phyloP scores from a whole-genome alignment of 2,329 filamentous ascomycete genomes.

The Coniochaeta prunicola region DNA sequence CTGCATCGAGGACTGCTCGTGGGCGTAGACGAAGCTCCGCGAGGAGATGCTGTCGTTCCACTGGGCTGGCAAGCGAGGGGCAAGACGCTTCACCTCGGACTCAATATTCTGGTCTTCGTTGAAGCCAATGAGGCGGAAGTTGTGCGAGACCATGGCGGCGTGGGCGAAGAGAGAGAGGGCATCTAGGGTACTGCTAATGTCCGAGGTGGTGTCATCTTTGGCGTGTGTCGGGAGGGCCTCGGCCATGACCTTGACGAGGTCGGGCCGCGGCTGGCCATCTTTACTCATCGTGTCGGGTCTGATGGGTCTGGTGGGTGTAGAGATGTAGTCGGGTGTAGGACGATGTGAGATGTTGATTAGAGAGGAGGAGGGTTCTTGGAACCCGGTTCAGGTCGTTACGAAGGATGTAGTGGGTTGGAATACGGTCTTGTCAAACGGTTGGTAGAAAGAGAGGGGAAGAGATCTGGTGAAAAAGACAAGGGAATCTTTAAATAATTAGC shows the following conservation, averaged over 20 bases:
- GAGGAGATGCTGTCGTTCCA: conserved; percentile 73
- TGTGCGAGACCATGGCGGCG: conserved; percentile 71
- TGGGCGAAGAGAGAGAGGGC: conserved; percentile 79
- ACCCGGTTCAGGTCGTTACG: too few species aligned
- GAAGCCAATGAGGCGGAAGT: conserved; percentile 77
- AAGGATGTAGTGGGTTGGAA: too few species aligned
- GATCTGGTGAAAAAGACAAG: too few species aligned
- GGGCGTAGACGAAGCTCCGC: conserved; percentile 79
- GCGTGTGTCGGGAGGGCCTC: conserved; percentile 50
- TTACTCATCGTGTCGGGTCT: not conserved
- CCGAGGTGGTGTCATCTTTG: conserved; percentile 46
- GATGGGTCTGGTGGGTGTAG: not conserved
- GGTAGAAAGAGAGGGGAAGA: not conserved
- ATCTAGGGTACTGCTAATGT: conserved; percentile 68
- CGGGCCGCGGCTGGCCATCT: not conserved
- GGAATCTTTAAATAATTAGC: too few species aligned
- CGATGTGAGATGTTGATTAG: not conserved
- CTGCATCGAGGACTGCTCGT: conserved; percentile 76
- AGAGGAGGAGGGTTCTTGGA: too few species aligned
- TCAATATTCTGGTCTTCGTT: conserved; percentile 71
- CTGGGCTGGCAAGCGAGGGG: conserved; percentile 59
- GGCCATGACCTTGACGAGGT: conserved; percentile 48
- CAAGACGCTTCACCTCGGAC: conserved; percentile 46
- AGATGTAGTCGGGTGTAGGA: not conserved
- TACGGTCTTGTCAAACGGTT: too few species aligned